These are phyloP conservation scores for Diplosphaera chodatii DNA, from an alignment of 139 green algal genomes.

Conservation along the genomic window DNA sequence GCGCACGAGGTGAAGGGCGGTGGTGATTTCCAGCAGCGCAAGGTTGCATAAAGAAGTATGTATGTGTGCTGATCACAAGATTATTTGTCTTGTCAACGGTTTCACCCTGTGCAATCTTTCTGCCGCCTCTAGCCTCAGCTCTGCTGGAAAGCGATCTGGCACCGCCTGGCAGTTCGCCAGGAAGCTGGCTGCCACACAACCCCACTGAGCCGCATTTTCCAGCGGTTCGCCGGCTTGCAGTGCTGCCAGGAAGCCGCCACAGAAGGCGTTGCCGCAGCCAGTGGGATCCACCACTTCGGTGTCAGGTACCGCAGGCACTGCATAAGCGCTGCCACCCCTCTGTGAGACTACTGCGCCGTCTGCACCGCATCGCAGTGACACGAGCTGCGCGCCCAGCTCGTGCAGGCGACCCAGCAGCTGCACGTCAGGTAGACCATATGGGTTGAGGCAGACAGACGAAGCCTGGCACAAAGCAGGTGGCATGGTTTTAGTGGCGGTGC, in stretches of 20 bases:
- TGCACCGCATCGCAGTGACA: slow-evolving; percentile 35
- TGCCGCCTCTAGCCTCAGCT: slow-evolving; percentile 2
- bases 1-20: too few species aligned
- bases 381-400: slow-evolving; percentile 20
- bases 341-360: slow-evolving; percentile 25
- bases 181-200: slow-evolving; percentile 30
- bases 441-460: too few species aligned
- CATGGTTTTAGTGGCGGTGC: too few species aligned
- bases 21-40: too few species aligned
- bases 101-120: neutral
- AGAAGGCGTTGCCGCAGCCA: slow-evolving; percentile 56
- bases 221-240: slow-evolving; percentile 14
- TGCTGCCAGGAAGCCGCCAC: slow-evolving; percentile 41
- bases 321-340: slow-evolving; percentile 3
- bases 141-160: neutral
- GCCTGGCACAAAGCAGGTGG: too few species aligned
- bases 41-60: too few species aligned
- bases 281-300: slow-evolving; percentile 5
- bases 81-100: neutral
- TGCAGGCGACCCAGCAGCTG: slow-evolving; percentile 27
- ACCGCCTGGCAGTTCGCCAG: slow-evolving; percentile 33
- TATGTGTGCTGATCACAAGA: too few species aligned
- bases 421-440: neutral
- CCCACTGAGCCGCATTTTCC: slow-evolving; percentile 16
- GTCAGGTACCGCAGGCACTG: slow-evolving; percentile 28